Evolutionary conservation across 1,284 basidiomycete genomes (phyloP), one percentile per base, ranked within the genome.

Genomic region (Ganoderma boninense): DNA sequence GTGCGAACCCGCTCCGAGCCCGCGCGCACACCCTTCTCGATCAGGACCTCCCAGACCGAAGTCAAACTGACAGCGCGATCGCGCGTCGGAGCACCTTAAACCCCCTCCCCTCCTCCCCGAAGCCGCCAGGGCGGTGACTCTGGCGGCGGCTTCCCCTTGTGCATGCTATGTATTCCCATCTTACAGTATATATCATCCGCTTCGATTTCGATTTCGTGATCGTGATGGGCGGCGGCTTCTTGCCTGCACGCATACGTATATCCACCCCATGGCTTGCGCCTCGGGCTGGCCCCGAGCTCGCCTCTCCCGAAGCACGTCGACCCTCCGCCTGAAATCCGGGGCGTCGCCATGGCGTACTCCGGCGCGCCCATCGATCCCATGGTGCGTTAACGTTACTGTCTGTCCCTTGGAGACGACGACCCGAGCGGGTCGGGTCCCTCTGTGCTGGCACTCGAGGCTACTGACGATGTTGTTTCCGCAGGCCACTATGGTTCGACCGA

Each of bases 181-280:
- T 38, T 38, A 6, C 38, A 38, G 38, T n/a, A n/a, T 38, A 38
- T 38, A 7, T 38, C 38, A 38, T 38, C 57, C 40, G 57, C 10
- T n/a, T n/a, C n/a, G n/a, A n/a, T n/a, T 40, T n/a, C 57, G 32
- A 13, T 35, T 40, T 60, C 35, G 35, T 60, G 35, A 40, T 60
- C 6, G 35, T 60, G 57, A 60, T 60, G n/a, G 57, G 32, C 18
- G 54, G 57, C 57, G 57, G n/a, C 57, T 60, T 40, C 35, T 60
- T 35, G 57, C 18, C 6, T 20, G 35, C 35, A 60, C 35, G 35
- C 40, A 60, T 60, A 60, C 29, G 29, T 32, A 32, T 32, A 32
- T 32, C 29, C 29, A 32, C n/a, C 57, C 38, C 57, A 60, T 40
- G 57, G n/a, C 35, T 16, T 20, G 35, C 35, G 35, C 32, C 32